Conservation (phyloP, 306 rosid species). For the Cucurbita moschata region DNA sequence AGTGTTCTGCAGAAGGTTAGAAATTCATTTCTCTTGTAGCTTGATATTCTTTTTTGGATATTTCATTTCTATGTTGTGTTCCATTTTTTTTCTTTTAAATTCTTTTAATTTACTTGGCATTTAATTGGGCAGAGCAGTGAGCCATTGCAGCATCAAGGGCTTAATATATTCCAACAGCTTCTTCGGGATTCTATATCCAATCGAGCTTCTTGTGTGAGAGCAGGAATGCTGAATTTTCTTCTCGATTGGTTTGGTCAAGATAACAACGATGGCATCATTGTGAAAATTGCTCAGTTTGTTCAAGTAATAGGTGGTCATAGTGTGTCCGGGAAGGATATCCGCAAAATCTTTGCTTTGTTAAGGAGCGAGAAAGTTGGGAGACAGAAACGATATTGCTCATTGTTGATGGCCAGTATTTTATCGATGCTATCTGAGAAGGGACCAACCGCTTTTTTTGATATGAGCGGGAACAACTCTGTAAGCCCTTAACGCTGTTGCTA, state of each 20-base stretch:
- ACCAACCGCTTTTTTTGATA: conserved; percentile 93
- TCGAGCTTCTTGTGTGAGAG: conserved; percentile 91
- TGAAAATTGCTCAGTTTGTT: conserved; percentile 76
- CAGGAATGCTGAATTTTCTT: conserved; percentile 92
- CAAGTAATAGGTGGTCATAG: conserved; percentile 94
- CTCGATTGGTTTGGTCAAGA: conserved; percentile 92
- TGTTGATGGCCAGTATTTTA: conserved; percentile 64
- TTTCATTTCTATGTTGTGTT: background rate
- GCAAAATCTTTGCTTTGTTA: conserved; percentile 85
- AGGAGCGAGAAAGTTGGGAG: conserved; percentile 78
- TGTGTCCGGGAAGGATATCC: conserved; percentile 93
- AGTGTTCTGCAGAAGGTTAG: conserved; percentile 78
- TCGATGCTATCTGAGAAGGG: conserved; percentile 93
- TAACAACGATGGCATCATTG: conserved; percentile 46
- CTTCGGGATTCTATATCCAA: conserved; percentile 80
- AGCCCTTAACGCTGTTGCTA: conserved; percentile 17
- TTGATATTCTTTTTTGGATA: background rate
- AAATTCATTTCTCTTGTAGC: conserved; percentile 19
- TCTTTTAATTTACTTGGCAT: background rate
- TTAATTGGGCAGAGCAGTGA: conserved; percentile 98
- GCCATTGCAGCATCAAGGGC: conserved; percentile 64
- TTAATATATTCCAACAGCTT: conserved; percentile 61
- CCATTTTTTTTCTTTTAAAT: background rate
- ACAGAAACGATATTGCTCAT: conserved; percentile 65
- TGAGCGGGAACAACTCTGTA: conserved; percentile 74